Percentiles rank a stretch among this genome's conserved stretches.
phyloP scores from a whole-genome alignment of 2,329 filamentous ascomycete genomes.

The Xylariaceae sp. region DNA sequence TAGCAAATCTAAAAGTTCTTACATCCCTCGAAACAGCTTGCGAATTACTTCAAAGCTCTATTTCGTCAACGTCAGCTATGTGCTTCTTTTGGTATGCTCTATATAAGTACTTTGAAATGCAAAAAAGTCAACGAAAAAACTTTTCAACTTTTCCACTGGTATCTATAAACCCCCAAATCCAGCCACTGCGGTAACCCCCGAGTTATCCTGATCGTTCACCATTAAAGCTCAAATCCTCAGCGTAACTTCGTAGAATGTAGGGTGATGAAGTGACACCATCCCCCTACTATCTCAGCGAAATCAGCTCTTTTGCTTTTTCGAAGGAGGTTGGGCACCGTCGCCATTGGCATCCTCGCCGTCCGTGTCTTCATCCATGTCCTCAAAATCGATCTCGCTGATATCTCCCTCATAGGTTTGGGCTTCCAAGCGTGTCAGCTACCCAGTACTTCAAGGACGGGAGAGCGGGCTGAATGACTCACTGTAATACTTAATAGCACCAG shows the following conservation, averaged over 20 bases:
- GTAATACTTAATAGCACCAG: constrained; percentile 87
- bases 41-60: background rate
- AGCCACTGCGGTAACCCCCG: background rate
- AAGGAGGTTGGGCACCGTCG: constrained; percentile 40
- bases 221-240: background rate
- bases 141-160: constrained; percentile 11
- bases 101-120: constrained; percentile 10
- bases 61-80: background rate
- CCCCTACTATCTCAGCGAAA: constrained; percentile 8
- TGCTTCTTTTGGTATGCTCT: background rate
- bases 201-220: constrained; percentile 6
- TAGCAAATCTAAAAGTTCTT: too few relatives aligned
- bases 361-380: constrained; percentile 44
- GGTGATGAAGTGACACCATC: constrained; percentile 8
- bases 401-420: constrained; percentile 73
- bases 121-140: background rate
- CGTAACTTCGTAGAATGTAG: constrained; percentile 6
- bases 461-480: constrained; percentile 58
- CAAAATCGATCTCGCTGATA: constrained; percentile 71
- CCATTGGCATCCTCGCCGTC: constrained; percentile 56
- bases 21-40: too few relatives aligned
- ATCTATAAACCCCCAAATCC: constrained; percentile 10
- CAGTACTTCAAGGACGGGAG: background rate
- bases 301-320: constrained; percentile 48
- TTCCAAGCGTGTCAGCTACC: constrained; percentile 44